These are phyloP conservation scores for Colletotrichum brevisporum DNA, from an alignment of 2,329 filamentous ascomycete genomes.

Conservation along the genomic window DNA sequence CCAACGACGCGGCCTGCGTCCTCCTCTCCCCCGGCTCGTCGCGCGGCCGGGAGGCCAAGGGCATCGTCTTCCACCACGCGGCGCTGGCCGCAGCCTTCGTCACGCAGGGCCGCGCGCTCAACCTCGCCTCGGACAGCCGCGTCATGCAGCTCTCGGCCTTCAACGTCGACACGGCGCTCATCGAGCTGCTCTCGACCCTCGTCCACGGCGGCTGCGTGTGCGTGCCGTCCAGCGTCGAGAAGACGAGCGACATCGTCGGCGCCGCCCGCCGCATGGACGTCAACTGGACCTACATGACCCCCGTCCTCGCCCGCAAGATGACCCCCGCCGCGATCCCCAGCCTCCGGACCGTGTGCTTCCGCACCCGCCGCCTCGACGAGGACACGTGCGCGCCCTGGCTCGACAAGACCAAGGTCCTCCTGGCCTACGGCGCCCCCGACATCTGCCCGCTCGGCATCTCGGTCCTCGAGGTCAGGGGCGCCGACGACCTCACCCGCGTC, in stretches of 20 bases:
- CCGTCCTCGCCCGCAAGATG: conserved; percentile 67
- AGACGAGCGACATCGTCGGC: conserved; percentile 63
- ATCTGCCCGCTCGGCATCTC: conserved; percentile 67
- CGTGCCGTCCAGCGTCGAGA: conserved; percentile 65
- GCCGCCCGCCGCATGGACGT: conserved; percentile 65
- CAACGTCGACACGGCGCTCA: conserved; percentile 66
- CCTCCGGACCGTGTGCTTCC: conserved; percentile 60
- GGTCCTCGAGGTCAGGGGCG: conserved; percentile 57
- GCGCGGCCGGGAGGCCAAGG: conserved; percentile 67
- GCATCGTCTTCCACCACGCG: conserved; percentile 73
- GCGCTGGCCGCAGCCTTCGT: conserved; percentile 69
- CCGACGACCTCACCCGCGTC: conserved; percentile 58
- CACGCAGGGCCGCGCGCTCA: conserved; percentile 64
- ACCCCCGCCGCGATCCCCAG: conserved; percentile 53
- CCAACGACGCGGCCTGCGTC: conserved; percentile 69
- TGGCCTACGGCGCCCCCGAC: conserved; percentile 67
- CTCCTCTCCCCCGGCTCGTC: conserved; percentile 71
- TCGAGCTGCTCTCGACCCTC: conserved; percentile 67
- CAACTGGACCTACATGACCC: conserved; percentile 70
- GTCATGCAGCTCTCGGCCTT: conserved; percentile 70
- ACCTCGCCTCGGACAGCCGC: conserved; percentile 65
- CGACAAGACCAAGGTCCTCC: conserved; percentile 59
- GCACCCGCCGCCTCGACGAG: conserved; percentile 64
- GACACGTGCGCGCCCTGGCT: conserved; percentile 64
- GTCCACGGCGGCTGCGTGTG: conserved; percentile 72